phyloP scores from a whole-genome alignment of 768 basidiomycete species.

The Amanita pseudoporphyria region DNA sequence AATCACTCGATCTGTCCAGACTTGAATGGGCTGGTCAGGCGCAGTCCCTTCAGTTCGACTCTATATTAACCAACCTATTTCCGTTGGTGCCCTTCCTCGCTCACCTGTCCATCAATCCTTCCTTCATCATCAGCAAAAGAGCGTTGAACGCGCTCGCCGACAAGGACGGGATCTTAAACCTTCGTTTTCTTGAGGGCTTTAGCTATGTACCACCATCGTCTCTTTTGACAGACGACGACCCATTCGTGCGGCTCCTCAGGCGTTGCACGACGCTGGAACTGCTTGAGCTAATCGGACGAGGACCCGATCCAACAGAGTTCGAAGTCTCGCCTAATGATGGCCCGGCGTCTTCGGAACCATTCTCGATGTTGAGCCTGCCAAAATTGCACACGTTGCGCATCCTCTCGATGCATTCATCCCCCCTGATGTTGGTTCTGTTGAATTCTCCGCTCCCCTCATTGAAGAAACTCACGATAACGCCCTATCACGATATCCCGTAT shows the following conservation, averaged over 20 bases:
- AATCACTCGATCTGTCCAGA: constrained; percentile 58
- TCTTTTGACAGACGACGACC: constrained; percentile 35
- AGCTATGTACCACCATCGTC: constrained; percentile 33
- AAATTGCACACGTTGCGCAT: constrained; percentile 50
- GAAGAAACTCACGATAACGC: constrained; percentile 57
- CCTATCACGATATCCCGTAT: constrained; percentile 59
- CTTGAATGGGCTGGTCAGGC: constrained; percentile 33
- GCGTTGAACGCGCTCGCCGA: constrained; percentile 41
- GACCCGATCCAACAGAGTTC: constrained; percentile 43
- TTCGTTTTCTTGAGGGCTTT: constrained; percentile 47
- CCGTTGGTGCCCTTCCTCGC: constrained; percentile 59
- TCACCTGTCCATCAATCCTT: constrained; percentile 41
- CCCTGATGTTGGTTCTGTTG: constrained; percentile 51
- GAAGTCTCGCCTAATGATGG: constrained; percentile 23
- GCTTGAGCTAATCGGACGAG: constrained; percentile 54
- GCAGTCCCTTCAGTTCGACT: constrained; percentile 49
- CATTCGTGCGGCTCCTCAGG: constrained; percentile 47
- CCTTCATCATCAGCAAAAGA: constrained; percentile 51
- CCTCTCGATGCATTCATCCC: constrained; percentile 58
- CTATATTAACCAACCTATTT: constrained; percentile 53
- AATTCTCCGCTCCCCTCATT: constrained; percentile 53
- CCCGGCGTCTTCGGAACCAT: constrained; percentile 20
- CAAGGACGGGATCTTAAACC: constrained; percentile 38
- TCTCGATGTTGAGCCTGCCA: constrained; percentile 42
- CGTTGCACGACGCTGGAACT: constrained; percentile 48